phyloP scores from a whole-genome alignment of 169 alveolate species.

The Plasmodium adleri region DNA sequence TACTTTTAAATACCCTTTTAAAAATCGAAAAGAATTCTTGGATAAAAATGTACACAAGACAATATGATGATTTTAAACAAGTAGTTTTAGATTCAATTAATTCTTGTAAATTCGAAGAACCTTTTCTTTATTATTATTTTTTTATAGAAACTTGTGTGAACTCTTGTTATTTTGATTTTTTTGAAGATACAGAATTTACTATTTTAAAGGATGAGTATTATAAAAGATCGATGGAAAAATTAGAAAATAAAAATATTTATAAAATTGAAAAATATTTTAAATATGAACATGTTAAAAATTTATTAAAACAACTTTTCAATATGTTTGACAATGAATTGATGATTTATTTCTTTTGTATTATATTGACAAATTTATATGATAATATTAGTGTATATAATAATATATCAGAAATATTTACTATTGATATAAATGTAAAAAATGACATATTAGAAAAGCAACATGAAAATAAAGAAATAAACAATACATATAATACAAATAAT shows the following conservation, averaged over 20 bases:
- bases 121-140: constrained; percentile 45
- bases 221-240: not conserved
- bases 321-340: constrained; percentile 40
- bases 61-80: constrained; percentile 37
- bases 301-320: constrained; percentile 22
- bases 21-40: constrained; percentile 64
- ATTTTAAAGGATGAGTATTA: constrained; percentile 28
- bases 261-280: constrained; percentile 18
- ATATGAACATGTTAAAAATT: not conserved
- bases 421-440: not conserved
- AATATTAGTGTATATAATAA: constrained; percentile 9
- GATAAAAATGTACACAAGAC: constrained; percentile 24
- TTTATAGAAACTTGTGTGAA: constrained; percentile 39
- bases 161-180: constrained; percentile 4
- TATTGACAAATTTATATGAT: constrained; percentile 30
- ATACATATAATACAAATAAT: not conserved
- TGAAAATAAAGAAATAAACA: not conserved
- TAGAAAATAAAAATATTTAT: not conserved
- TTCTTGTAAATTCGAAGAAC: constrained; percentile 22
- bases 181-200: constrained; percentile 22
- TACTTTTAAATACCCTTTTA: constrained; percentile 38
- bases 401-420: constrained; percentile 38
- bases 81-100: constrained; percentile 28
- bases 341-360: constrained; percentile 50
- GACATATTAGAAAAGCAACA: not conserved